Percentiles rank a stretch among this genome's conserved stretches.
These are phyloP conservation scores for Microsporum ferrugineum DNA, from an alignment of 2,329 filamentous ascomycete species.

Conservation along the genomic window DNA sequence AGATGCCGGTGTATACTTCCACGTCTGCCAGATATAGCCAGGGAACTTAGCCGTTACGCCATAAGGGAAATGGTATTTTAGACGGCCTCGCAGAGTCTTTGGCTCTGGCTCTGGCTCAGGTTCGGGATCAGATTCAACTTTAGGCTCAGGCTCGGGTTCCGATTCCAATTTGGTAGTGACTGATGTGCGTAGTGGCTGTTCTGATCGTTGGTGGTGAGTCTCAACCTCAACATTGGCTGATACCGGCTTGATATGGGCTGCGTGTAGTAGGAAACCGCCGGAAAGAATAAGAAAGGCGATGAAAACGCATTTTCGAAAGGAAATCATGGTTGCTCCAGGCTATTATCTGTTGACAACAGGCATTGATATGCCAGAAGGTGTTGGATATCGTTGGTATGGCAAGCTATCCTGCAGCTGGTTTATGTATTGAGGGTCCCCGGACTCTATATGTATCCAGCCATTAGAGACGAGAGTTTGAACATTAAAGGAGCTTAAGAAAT, in stretches of 20 bases:
- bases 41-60: slow-evolving; percentile 81
- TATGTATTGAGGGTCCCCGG: neutral
- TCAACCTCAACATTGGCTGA: slow-evolving; percentile 11
- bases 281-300: slow-evolving; percentile 58
- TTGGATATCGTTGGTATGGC: neutral
- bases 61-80: slow-evolving; percentile 90
- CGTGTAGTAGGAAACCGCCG: slow-evolving; percentile 58
- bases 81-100: slow-evolving; percentile 64
- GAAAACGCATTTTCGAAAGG: slow-evolving; percentile 63
- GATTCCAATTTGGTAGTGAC: slow-evolving; percentile 23
- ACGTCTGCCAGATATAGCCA: slow-evolving; percentile 98
- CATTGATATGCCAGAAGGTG: neutral
- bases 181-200: neutral
- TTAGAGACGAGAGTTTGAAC: neutral
- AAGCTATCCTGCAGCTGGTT: neutral
- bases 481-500: neutral
- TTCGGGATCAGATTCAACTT: neutral
- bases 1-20: slow-evolving; percentile 75
- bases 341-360: neutral
- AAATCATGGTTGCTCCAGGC: slow-evolving; percentile 52
- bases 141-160: slow-evolving; percentile 39
- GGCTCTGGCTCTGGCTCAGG: slow-evolving; percentile 24
- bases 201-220: slow-evolving; percentile 7
- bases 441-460: neutral
- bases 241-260: slow-evolving; percentile 45